These are phyloP conservation scores for Talaromyces rugulosus DNA, from an alignment of 2,329 filamentous ascomycete genomes.

Conservation along the genomic window DNA sequence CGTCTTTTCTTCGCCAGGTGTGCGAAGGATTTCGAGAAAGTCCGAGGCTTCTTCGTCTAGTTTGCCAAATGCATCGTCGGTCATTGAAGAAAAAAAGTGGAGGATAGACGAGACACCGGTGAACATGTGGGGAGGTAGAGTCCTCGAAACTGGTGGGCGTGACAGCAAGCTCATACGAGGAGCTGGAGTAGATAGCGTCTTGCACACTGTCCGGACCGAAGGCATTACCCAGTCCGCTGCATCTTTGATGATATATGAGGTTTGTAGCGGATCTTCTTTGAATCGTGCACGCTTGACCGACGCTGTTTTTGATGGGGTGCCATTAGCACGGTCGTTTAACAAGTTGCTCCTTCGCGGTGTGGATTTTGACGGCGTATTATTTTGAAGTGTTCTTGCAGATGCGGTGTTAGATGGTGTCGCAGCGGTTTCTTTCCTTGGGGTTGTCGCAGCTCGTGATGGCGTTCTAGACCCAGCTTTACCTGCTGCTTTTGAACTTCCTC, in stretches of 20 bases:
- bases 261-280: constrained; percentile 14
- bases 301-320: constrained; percentile 35
- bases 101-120: constrained; percentile 63
- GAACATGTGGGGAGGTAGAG: constrained; percentile 67
- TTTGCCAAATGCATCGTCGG: constrained; percentile 44
- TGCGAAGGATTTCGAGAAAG: constrained; percentile 35
- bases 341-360: constrained; percentile 23
- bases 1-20: constrained; percentile 39
- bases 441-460: constrained; percentile 8
- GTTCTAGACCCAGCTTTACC: constrained; percentile 13
- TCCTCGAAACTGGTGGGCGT: constrained; percentile 35
- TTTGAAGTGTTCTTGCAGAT: constrained; percentile 13
- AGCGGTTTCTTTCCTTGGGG: constrained; percentile 2
- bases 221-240: constrained; percentile 66
- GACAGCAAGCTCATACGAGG: constrained; percentile 33
- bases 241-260: constrained; percentile 31
- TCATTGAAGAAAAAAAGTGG: constrained; percentile 41
- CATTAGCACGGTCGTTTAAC: constrained; percentile 31
- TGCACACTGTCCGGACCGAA: constrained; percentile 62
- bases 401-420: constrained; percentile 6
- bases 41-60: constrained; percentile 35
- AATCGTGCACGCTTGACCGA: constrained; percentile 17
- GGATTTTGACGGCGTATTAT: constrained; percentile 24
- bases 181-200: constrained; percentile 54
- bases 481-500: constrained; percentile 17